Conservation (phyloP, 208 protist species). For the Leishmania amazonensis region DNA sequence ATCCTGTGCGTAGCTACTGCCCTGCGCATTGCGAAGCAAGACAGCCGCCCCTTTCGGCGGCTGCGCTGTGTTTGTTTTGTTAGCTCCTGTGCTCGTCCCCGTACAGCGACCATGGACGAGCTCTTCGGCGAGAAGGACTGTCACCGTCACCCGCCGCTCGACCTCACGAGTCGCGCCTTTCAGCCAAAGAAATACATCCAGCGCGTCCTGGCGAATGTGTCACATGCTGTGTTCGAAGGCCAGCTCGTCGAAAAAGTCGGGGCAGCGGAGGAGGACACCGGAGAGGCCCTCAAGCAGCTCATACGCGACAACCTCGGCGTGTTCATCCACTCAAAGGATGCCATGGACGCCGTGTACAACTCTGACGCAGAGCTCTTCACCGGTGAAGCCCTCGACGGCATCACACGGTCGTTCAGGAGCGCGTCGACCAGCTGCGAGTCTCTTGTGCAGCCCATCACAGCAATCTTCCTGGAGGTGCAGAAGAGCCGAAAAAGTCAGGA, state of each 20-base stretch:
- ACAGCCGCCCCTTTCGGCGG: background rate
- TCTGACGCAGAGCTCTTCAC: slow-evolving; percentile 79
- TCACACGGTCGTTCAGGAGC: slow-evolving; percentile 56
- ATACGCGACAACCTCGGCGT: slow-evolving; percentile 80
- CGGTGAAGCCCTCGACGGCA: slow-evolving; percentile 75
- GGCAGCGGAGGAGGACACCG: slow-evolving; percentile 44
- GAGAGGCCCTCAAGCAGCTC: slow-evolving; percentile 74
- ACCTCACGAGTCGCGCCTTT: slow-evolving; percentile 78
- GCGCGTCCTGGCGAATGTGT: slow-evolving; percentile 36
- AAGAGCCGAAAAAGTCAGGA: slow-evolving; percentile 53
- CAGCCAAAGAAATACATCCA: slow-evolving; percentile 73
- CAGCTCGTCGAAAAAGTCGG: slow-evolving; percentile 42
- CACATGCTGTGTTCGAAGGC: slow-evolving; percentile 58
- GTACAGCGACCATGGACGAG: slow-evolving; percentile 28
- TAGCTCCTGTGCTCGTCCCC: background rate
- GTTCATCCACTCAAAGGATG: slow-evolving; percentile 86
- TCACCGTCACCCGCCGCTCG: slow-evolving; percentile 39
- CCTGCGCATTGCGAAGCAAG: background rate
- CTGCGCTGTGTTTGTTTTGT: background rate
- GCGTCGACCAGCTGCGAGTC: slow-evolving; percentile 46
- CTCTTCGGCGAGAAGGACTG: slow-evolving; percentile 25
- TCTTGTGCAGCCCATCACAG: slow-evolving; percentile 62
- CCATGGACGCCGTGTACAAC: slow-evolving; percentile 75
- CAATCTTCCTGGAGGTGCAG: slow-evolving; percentile 59
- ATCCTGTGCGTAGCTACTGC: background rate